Evolutionary conservation across 148 eudicot species (phyloP).

Genomic region (Suaeda aralocaspica): DNA sequence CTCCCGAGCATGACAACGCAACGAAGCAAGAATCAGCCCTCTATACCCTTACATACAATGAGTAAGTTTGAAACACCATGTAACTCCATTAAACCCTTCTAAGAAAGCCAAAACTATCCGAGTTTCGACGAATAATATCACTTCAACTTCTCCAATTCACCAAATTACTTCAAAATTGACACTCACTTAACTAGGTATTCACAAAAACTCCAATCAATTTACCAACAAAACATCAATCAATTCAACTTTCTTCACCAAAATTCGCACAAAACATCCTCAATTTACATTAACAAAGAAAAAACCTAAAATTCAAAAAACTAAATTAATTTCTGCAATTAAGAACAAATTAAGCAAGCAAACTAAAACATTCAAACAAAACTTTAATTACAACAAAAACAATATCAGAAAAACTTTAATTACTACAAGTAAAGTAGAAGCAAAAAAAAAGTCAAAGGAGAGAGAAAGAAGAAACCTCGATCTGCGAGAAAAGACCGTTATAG

Average conservation of each 20-base stretch:
- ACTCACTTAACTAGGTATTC: neutral
- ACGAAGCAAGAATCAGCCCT: too few species aligned
- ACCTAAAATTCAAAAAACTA: neutral
- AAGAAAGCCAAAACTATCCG: neutral
- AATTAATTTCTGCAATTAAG: neutral
- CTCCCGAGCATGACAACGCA: too few species aligned
- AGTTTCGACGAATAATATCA: too few species aligned
- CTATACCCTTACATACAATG: neutral
- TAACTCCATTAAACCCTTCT: neutral
- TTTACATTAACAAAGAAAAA: neutral
- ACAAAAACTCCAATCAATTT: neutral
- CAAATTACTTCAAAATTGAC: neutral
- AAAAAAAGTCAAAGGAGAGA: slow-evolving; percentile 9
- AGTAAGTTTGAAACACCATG: neutral
- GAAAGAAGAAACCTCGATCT: slow-evolving; percentile 62
- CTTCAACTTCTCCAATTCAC: neutral
- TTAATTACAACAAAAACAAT: too few species aligned
- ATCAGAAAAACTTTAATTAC: neutral
- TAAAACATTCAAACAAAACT: neutral
- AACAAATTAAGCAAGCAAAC: neutral
- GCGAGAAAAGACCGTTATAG: slow-evolving; percentile 64
- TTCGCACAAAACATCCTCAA: neutral
- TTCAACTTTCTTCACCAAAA: too few species aligned
- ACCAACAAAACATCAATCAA: neutral
- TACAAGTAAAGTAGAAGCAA: neutral